Conservation (phyloP, 2,329 filamentous ascomycete genomes). For the Laburnicola sp. region DNA sequence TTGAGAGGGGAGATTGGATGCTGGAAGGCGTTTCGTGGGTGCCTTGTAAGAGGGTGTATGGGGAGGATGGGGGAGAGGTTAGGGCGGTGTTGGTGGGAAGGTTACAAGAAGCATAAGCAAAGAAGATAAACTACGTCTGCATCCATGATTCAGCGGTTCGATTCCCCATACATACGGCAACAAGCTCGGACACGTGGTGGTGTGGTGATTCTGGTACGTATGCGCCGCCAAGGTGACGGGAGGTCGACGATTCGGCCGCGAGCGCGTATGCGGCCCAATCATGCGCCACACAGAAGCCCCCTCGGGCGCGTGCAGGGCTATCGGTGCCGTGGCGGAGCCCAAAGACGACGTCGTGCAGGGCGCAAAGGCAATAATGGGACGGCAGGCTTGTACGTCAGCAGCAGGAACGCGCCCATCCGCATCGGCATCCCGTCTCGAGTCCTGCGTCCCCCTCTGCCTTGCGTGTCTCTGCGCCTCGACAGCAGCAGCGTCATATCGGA, state of each 20-base stretch:
- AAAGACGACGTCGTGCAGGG: conserved; percentile 17
- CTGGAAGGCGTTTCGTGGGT: conserved; percentile 31
- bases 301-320: conserved; percentile 19
- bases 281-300: conserved; percentile 15
- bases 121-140: too few relatives aligned
- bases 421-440: conserved; percentile 13
- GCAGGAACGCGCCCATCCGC: not conserved
- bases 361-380: conserved; percentile 11
- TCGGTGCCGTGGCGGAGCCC: conserved; percentile 20
- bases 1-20: conserved; percentile 5
- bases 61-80: conserved; percentile 26
- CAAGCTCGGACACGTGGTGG: too few relatives aligned
- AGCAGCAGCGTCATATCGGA: too few relatives aligned
- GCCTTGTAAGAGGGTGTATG: conserved; percentile 40
- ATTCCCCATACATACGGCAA: too few relatives aligned
- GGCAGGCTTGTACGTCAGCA: conserved; percentile 31
- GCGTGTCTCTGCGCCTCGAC: too few relatives aligned
- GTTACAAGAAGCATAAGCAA: not conserved
- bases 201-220: conserved; percentile 4
- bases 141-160: too few relatives aligned
- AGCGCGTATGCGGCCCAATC: conserved; percentile 39
- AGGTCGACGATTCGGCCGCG: conserved; percentile 33
- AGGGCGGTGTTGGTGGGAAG: conserved; percentile 31
- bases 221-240: conserved; percentile 41
- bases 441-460: not conserved